phyloP scores from a whole-genome alignment of 352 stramenopile species.

The Globisporangium iwayamae region DNA sequence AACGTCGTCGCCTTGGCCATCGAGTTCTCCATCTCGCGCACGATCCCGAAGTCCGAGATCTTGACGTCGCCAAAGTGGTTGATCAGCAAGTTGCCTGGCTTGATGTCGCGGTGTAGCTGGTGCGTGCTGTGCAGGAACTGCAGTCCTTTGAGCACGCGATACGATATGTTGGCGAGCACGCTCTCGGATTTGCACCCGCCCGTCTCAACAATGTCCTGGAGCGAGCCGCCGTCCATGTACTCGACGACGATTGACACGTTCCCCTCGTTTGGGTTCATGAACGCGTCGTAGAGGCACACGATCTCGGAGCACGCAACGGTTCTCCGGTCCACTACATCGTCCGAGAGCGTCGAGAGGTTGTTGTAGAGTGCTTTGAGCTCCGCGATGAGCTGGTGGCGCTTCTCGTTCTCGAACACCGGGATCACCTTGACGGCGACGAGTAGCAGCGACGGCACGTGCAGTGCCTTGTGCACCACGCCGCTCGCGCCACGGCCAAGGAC shows the following conservation, averaged over 20 bases:
- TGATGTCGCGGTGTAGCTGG: slow-evolving; percentile 94
- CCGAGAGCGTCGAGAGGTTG: slow-evolving; percentile 73
- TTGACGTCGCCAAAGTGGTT: slow-evolving; percentile 91
- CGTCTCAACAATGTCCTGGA: slow-evolving; percentile 91
- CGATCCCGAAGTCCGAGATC: slow-evolving; percentile 84
- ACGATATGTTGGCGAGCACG: slow-evolving; percentile 88
- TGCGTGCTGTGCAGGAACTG: slow-evolving; percentile 87
- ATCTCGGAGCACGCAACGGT: slow-evolving; percentile 73
- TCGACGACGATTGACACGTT: slow-evolving; percentile 94
- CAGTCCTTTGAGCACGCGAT: slow-evolving; percentile 83
- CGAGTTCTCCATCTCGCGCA: slow-evolving; percentile 83
- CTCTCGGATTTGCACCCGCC: slow-evolving; percentile 84
- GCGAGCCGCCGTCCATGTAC: slow-evolving; percentile 94
- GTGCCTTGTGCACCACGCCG: slow-evolving; percentile 85
- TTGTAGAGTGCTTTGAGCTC: slow-evolving; percentile 87
- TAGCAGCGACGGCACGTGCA: slow-evolving; percentile 86
- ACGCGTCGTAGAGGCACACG: slow-evolving; percentile 93
- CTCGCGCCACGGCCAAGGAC: slow-evolving; percentile 81
- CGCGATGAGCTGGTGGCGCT: slow-evolving; percentile 83
- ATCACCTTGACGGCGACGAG: slow-evolving; percentile 91
- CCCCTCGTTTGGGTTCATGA: slow-evolving; percentile 89
- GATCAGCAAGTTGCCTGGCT: slow-evolving; percentile 93
- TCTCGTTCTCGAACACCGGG: slow-evolving; percentile 87
- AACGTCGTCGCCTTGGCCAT: slow-evolving; percentile 88
- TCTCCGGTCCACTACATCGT: slow-evolving; percentile 39